Percentiles rank a stretch among this genome's conserved stretches.
phyloP scores from a whole-genome alignment of 129 eudicot species.

The Mikania micrantha region DNA sequence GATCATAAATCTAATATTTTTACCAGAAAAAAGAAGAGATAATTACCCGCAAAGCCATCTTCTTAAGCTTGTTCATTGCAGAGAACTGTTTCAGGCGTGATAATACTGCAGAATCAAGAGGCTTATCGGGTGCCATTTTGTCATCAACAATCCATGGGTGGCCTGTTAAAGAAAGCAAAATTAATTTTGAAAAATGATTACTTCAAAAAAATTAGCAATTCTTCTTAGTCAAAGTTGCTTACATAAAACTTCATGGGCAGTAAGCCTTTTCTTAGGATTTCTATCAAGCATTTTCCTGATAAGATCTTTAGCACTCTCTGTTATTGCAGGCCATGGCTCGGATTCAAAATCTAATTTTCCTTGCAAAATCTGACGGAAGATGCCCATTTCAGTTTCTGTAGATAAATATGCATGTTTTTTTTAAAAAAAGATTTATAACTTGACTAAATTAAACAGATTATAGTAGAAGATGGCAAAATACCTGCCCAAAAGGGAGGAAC shows the following conservation, averaged over 20 bases:
- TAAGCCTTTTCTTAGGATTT: constrained; percentile 79
- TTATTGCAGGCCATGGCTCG: constrained; percentile 87
- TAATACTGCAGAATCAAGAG: constrained; percentile 90
- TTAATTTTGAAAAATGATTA: background rate
- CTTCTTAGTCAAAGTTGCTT: constrained; percentile 26
- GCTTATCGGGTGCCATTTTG: constrained; percentile 79
- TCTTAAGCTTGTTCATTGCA: constrained; percentile 93
- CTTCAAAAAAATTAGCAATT: background rate
- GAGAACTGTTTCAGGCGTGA: constrained; percentile 91
- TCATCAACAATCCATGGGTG: constrained; percentile 99
- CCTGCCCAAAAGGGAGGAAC: constrained; percentile 99
- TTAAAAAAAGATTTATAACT: constrained; percentile 3
- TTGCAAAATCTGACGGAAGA: constrained; percentile 79
- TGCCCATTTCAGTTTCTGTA: constrained; percentile 90
- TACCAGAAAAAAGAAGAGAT: background rate
- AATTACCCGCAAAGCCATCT: constrained; percentile 92
- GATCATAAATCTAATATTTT: background rate
- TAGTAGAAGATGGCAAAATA: constrained; percentile 13
- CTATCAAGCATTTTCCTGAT: constrained; percentile 80
- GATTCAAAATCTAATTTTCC: constrained; percentile 81
- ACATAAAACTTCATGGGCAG: constrained; percentile 94
- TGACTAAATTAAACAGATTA: background rate
- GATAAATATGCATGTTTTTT: background rate
- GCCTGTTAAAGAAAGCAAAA: constrained; percentile 36
- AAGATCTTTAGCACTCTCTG: constrained; percentile 87